Percentiles rank a stretch among this genome's conserved stretches.
phyloP scores from a whole-genome alignment of 768 basidiomycete species.

The Lepiota venenata region DNA sequence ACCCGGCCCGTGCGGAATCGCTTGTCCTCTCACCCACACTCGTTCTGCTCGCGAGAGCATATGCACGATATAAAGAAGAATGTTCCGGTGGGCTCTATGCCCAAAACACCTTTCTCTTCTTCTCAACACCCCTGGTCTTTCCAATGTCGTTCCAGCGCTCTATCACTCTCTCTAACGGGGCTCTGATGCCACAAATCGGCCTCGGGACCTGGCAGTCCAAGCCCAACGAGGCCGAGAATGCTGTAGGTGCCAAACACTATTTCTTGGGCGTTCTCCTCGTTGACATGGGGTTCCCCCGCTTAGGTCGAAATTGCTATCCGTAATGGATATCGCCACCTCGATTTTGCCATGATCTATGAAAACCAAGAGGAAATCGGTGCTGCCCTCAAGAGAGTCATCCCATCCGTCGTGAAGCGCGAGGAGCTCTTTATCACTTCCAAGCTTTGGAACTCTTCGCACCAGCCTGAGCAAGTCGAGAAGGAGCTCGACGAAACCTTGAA shows the following conservation, averaged over 20 bases:
- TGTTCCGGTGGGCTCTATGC: not conserved
- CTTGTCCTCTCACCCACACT: not conserved
- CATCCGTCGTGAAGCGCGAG: slow-evolving; percentile 73
- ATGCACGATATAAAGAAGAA: not conserved
- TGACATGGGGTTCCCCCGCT: not conserved
- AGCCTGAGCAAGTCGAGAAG: slow-evolving; percentile 61
- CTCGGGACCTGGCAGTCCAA: slow-evolving; percentile 81
- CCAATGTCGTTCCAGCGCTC: slow-evolving; percentile 40
- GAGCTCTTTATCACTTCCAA: slow-evolving; percentile 82
- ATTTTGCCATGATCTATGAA: slow-evolving; percentile 75
- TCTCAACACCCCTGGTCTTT: not conserved
- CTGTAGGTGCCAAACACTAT: slow-evolving; percentile 39
- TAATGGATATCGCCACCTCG: slow-evolving; percentile 81
- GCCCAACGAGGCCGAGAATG: slow-evolving; percentile 71
- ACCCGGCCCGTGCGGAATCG: slow-evolving; percentile 1
- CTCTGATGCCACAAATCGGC: slow-evolving; percentile 69
- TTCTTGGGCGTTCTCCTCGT: not conserved
- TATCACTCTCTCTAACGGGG: slow-evolving; percentile 41
- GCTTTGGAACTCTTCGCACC: slow-evolving; percentile 77
- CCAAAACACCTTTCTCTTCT: not conserved
- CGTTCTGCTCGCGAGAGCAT: not conserved
- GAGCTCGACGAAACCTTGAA: slow-evolving; percentile 74
- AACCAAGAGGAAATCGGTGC: slow-evolving; percentile 79
- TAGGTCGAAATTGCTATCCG: slow-evolving; percentile 75
- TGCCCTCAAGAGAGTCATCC: slow-evolving; percentile 74